Base-by-base conservation (phyloP, 1,284 basidiomycete genomes). In the Rhodotorula sp. region DNA sequence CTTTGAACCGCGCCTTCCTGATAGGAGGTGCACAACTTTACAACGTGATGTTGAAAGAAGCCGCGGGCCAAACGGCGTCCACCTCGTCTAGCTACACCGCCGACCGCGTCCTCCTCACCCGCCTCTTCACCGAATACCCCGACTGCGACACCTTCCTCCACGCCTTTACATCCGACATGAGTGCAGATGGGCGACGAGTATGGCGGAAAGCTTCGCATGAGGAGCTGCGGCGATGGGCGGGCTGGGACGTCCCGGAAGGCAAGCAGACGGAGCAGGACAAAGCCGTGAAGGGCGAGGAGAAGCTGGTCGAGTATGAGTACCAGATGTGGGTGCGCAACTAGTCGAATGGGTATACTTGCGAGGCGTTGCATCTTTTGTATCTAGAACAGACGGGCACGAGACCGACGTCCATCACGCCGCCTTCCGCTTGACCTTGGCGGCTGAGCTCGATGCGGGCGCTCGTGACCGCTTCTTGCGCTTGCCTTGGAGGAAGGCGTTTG, bases 111-210 rank as follows among this genome's bases (percentile, higher is more conserved):
- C 85, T 99, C 62, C 84, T 99, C 66, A 99, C 96, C 4, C 88
- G 93, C 5, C 85, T 99, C 69, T 76, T 84, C 22, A 91, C 91
- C 1, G 83, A 84, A 15, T 93, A 91, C 78, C 83, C 86, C 8
- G 85, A 88, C 49, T 98, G 94, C 81, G 94, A 98, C 79, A 87
- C 89, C 22, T 91, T 90, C 82, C 87, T 99, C 79, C 87, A 90
- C 2, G 87, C 62, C 27, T 66, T 72, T 19, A 17, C 39, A 2
- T 29, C 51, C 13, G 55, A 60, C 52, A 8, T 27, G 29, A n/a
- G 27, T 1, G 62, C 20, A 4, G 62, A 62, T 19, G 95, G 93
- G 91, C 82, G 73, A 9, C 51, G 30, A 15, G 34, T 55, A 5
- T 66, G 64, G 64, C 52, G 64, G 64, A 82, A 80, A 74, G 83